Evolutionary conservation across 257 asterid genomes (phyloP).

Genomic region (Lycium ferocissimum): DNA sequence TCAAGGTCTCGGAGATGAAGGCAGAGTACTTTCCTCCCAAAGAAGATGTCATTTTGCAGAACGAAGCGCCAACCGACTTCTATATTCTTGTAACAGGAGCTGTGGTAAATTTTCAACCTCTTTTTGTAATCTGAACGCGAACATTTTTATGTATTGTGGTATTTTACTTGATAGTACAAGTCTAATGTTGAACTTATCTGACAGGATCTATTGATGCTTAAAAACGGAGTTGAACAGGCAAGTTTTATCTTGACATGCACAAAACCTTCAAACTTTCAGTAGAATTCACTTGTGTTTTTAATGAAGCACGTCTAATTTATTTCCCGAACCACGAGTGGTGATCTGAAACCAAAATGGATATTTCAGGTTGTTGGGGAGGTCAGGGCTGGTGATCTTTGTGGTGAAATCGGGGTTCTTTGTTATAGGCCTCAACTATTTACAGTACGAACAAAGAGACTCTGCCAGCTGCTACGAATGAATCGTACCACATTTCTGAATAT

Average conservation of each 20-base stretch:
- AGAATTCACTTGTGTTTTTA: not conserved
- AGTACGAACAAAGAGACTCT: conserved; percentile 75
- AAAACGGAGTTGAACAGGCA: conserved; percentile 68
- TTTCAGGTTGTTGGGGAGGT: conserved; percentile 83
- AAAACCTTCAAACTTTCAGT: not conserved
- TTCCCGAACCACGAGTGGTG: not conserved
- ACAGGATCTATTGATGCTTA: conserved; percentile 50
- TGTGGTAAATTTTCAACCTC: conserved; percentile 42
- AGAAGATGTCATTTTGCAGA: conserved; percentile 57
- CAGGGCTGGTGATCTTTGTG: conserved; percentile 78
- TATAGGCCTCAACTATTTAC: conserved; percentile 90
- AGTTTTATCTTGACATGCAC: conserved; percentile 37
- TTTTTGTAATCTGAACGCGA: not conserved
- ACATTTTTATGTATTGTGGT: not conserved
- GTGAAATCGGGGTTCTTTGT: conserved; percentile 93
- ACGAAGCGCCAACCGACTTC: conserved; percentile 60
- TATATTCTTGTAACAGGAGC: conserved; percentile 58
- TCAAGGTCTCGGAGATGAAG: conserved; percentile 60
- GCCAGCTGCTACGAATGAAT: conserved; percentile 79
- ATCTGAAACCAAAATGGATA: conserved; percentile 23
- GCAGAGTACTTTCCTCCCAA: conserved; percentile 61
- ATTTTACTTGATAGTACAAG: not conserved
- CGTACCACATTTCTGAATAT: conserved; percentile 79
- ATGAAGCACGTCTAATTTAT: not conserved
- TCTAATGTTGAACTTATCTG: conserved; percentile 31